Conservation (phyloP, 2,329 filamentous ascomycete species). For the Thielaviopsis musarum region DNA sequence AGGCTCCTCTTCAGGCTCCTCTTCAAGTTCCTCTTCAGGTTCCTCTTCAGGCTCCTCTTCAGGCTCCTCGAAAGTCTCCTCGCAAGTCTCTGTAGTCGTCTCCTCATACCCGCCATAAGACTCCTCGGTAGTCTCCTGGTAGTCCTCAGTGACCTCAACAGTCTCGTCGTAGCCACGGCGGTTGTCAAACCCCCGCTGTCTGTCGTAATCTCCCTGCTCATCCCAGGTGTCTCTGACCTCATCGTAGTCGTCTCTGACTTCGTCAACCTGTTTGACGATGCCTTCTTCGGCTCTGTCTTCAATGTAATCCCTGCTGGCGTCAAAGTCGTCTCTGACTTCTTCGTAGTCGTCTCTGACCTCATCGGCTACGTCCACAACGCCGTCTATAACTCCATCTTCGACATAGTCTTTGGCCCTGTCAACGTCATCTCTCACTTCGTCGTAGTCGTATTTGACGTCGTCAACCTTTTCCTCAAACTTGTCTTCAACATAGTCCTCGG, state of each 20-base stretch:
- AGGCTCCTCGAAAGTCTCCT: no score
- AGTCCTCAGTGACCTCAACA: constrained; percentile 22
- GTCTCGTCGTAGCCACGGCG: constrained; percentile 28
- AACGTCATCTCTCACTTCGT: constrained; percentile 4
- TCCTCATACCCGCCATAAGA: constrained; percentile 33
- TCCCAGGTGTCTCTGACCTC: not conserved
- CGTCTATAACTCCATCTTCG: not conserved
- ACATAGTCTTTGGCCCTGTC: not conserved
- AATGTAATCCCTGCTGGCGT: not conserved
- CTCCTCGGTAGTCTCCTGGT: constrained; percentile 26
- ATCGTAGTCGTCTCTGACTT: not conserved
- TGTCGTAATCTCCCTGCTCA: not conserved
- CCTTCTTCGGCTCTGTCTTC: no score
- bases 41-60: no score
- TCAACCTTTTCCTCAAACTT: constrained; percentile 13
- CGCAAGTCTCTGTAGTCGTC: constrained; percentile 33
- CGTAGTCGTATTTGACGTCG: not conserved
- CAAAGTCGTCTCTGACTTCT: not conserved
- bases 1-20: no score
- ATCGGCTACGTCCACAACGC: not conserved
- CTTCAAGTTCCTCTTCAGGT: no score
- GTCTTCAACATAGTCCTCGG: constrained; percentile 15
- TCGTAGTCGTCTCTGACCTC: not conserved
- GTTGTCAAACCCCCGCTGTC: constrained; percentile 7
- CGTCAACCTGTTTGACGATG: not conserved